Percentiles rank a stretch among this genome's conserved stretches.
Evolutionary conservation across 805 yeast species (phyloP).

Genomic region (Ogataea paraovalis): DNA sequence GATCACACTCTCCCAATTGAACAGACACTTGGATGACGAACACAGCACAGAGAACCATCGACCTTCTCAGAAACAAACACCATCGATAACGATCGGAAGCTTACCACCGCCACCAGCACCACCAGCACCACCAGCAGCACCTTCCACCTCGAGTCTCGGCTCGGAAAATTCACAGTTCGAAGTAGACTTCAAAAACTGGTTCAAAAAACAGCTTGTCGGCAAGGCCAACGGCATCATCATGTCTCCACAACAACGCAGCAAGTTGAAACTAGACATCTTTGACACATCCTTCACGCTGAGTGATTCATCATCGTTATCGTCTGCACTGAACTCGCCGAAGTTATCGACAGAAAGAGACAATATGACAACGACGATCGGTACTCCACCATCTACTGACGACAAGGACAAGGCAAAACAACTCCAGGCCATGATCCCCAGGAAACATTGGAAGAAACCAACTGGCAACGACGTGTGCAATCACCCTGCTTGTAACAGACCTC

Average conservation of each 20-base stretch:
- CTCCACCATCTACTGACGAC: neutral
- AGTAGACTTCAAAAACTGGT: conserved; percentile 41
- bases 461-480: conserved; percentile 41
- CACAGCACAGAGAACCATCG: too few species aligned
- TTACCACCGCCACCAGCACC: neutral
- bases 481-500: conserved; percentile 36
- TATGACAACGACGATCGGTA: too few species aligned
- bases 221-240: conserved; percentile 32
- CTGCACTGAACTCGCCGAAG: neutral
- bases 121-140: neutral
- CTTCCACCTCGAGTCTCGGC: neutral
- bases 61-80: too few species aligned
- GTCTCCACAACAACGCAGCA: conserved; percentile 10
- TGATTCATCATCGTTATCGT: neutral
- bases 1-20: conserved; percentile 51
- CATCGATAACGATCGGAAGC: too few species aligned
- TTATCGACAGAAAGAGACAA: neutral
- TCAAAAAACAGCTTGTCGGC: conserved; percentile 35
- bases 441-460: conserved; percentile 56
- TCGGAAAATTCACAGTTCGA: conserved; percentile 19
- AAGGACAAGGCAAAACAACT: conserved; percentile 4
- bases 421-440: conserved; percentile 28
- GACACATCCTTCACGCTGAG: conserved; percentile 30
- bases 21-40: conserved; percentile 66
- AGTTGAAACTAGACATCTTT: conserved; percentile 44